These are phyloP conservation scores for Ophidiomyces ophidiicola DNA, from an alignment of 2,329 filamentous ascomycete species.

Conservation along the genomic window DNA sequence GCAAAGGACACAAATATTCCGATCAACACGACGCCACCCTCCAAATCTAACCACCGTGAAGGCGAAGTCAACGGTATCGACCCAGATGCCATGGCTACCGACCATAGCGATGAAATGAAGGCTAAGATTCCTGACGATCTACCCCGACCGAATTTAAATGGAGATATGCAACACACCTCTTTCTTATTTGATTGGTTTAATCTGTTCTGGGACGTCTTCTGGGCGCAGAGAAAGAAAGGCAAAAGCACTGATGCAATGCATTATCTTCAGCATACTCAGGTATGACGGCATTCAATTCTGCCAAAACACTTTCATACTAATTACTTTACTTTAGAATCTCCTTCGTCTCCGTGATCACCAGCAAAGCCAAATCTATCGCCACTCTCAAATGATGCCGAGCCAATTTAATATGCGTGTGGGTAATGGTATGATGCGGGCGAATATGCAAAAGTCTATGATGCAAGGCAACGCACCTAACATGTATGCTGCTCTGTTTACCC, in stretches of 20 bases:
- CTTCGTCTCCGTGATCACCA: slow-evolving; percentile 61
- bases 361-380: slow-evolving; percentile 64
- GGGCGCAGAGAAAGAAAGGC: slow-evolving; percentile 62
- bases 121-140: slow-evolving; percentile 67
- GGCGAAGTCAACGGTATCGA: slow-evolving; percentile 60
- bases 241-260: slow-evolving; percentile 53
- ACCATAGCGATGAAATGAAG: slow-evolving; percentile 65
- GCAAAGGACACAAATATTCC: slow-evolving; percentile 49
- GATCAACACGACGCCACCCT: slow-evolving; percentile 44
- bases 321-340: slow-evolving; percentile 38
- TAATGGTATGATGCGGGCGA: slow-evolving; percentile 28
- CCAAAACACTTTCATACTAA: slow-evolving; percentile 12
- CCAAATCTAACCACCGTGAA: slow-evolving; percentile 56
- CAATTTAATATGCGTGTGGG: slow-evolving; percentile 52
- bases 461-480: slow-evolving; percentile 50
- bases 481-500: slow-evolving; percentile 22
- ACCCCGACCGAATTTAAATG: slow-evolving; percentile 50
- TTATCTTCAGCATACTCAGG: slow-evolving; percentile 75
- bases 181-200: slow-evolving; percentile 98
- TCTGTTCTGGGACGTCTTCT: slow-evolving; percentile 93
- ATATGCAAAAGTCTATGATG: slow-evolving; percentile 60
- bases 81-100: slow-evolving; percentile 69
- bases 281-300: slow-evolving; percentile 25
- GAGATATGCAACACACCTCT: slow-evolving; percentile 52
- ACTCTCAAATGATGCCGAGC: slow-evolving; percentile 49